Conservation (phyloP, 306 rosid species). For the Astragalus glycyphyllos region DNA sequence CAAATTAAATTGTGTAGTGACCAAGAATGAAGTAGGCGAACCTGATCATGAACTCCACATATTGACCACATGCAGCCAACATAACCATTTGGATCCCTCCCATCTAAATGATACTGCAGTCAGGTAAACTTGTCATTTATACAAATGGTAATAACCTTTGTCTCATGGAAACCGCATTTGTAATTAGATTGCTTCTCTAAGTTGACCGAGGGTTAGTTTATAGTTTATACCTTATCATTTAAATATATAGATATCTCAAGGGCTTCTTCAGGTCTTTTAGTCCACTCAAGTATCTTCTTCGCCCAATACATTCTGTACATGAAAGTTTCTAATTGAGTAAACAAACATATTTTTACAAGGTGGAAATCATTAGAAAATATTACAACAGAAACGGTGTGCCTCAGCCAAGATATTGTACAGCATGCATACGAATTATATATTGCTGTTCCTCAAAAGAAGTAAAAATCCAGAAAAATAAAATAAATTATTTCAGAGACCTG, state of each 20-base stretch:
- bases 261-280: constrained; percentile 95
- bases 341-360: not conserved
- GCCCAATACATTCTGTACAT: constrained; percentile 95
- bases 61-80: constrained; percentile 99
- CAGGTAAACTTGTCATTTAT: constrained; percentile 31
- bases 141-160: constrained; percentile 9
- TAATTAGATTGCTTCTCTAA: constrained; percentile 12
- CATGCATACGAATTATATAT: too few relatives aligned
- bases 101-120: constrained; percentile 88
- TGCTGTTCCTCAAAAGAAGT: not conserved
- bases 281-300: constrained; percentile 96
- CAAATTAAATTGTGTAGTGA: constrained; percentile 7
- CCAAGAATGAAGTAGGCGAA: constrained; percentile 37
- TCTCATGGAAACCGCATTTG: not conserved
- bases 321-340: constrained; percentile 24
- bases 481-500: not conserved
- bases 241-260: constrained; percentile 76
- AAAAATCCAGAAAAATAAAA: constrained; percentile 12
- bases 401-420: too few relatives aligned
- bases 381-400: too few relatives aligned
- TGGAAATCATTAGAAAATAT: constrained; percentile 1
- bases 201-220: not conserved
- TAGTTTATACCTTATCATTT: constrained; percentile 84
- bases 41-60: constrained; percentile 97
- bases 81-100: constrained; percentile 92